Conservation (phyloP, 306 rosid genomes). For the Quercus berberidifolia region DNA sequence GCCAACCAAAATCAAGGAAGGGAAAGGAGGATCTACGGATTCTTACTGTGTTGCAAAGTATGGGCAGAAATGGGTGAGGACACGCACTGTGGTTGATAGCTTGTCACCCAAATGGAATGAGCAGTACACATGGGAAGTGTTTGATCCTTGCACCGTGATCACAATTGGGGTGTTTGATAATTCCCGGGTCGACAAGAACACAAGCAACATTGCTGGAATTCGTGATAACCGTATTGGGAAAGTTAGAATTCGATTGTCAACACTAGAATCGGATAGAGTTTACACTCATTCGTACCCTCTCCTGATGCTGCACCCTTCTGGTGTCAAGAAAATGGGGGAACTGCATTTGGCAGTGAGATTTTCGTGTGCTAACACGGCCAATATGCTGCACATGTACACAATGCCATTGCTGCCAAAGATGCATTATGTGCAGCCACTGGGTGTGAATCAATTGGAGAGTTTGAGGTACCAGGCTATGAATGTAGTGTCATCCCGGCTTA, state of each 20-base stretch:
- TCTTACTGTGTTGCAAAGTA: conserved; percentile 61
- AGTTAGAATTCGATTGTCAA: conserved; percentile 52
- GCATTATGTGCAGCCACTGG: conserved; percentile 50
- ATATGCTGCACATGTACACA: conserved; percentile 49
- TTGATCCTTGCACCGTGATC: conserved; percentile 61
- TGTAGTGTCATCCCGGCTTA: conserved; percentile 43
- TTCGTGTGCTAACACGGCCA: conserved; percentile 46
- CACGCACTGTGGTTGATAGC: conserved; percentile 52
- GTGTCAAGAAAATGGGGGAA: conserved; percentile 67
- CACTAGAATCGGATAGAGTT: conserved; percentile 51
- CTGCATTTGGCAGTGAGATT: conserved; percentile 60
- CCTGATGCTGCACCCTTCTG: conserved; percentile 48
- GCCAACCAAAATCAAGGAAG: conserved; percentile 60
- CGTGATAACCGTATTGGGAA: conserved; percentile 56
- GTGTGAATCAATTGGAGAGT: conserved; percentile 47
- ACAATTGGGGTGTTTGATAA: conserved; percentile 60
- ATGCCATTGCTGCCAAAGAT: conserved; percentile 56
- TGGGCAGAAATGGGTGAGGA: conserved; percentile 62
- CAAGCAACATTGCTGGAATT: background rate
- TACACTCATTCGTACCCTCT: conserved; percentile 63
- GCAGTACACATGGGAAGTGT: conserved; percentile 68
- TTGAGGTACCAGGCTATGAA: conserved; percentile 54
- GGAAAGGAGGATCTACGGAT: conserved; percentile 53
- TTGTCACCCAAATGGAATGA: conserved; percentile 67
- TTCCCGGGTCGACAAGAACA: conserved; percentile 40